phyloP scores from a whole-genome alignment of 768 basidiomycete species.

The Scleroderma citrinum region DNA sequence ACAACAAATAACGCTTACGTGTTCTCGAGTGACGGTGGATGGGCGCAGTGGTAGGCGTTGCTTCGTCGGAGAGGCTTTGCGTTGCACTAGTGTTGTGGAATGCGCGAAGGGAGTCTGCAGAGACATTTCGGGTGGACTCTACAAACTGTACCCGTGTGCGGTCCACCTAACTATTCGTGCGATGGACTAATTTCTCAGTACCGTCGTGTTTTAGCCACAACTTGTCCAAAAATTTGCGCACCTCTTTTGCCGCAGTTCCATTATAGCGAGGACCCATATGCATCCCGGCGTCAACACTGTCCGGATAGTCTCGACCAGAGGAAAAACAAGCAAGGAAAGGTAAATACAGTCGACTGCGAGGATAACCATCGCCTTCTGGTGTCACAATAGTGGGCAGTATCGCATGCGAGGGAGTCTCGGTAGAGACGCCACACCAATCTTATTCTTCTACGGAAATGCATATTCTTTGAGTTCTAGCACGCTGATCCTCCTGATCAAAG shows the following conservation, averaged over 20 bases:
- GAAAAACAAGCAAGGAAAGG: slow-evolving; percentile 62
- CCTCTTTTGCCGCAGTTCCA: slow-evolving; percentile 72
- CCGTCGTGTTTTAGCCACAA: slow-evolving; percentile 46
- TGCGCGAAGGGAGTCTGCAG: too few species aligned
- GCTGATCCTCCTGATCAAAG: slow-evolving; percentile 26
- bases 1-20: too few species aligned
- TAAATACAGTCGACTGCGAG: slow-evolving; percentile 76
- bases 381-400: slow-evolving; percentile 18
- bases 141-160: slow-evolving; percentile 29
- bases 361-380: slow-evolving; percentile 22
- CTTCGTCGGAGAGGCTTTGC: too few species aligned
- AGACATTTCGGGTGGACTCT: too few species aligned
- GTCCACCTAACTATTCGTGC: slow-evolving; percentile 43
- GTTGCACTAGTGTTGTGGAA: too few species aligned
- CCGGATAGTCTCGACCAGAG: slow-evolving; percentile 60
- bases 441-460: slow-evolving; percentile 48
- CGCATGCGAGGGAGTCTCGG: slow-evolving; percentile 13
- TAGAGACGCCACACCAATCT: slow-evolving; percentile 60
- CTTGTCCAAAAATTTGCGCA: slow-evolving; percentile 64
- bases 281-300: slow-evolving; percentile 41
- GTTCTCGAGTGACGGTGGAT: too few species aligned
- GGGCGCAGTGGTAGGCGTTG: too few species aligned
- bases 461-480: not conserved
- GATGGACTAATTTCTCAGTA: slow-evolving; percentile 60
- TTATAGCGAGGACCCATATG: slow-evolving; percentile 58